Evolutionary conservation across 2,329 filamentous ascomycete species (phyloP).

Genomic region (Colletotrichum sp.): DNA sequence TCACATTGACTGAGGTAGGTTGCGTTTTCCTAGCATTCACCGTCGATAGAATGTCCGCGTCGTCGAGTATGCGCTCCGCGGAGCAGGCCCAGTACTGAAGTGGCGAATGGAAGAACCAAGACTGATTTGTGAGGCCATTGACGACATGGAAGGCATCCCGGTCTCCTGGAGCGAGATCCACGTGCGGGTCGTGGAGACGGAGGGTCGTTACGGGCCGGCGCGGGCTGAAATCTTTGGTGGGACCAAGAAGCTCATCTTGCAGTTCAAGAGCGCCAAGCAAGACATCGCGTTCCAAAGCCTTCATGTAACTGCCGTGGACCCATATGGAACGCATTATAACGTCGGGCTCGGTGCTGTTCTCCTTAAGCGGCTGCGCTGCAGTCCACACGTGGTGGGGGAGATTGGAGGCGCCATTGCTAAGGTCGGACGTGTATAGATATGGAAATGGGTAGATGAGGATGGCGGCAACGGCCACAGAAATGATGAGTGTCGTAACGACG

Average conservation of each 20-base stretch:
- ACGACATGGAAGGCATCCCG: constrained; percentile 63
- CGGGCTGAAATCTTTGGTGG: constrained; percentile 61
- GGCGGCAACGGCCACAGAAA: constrained; percentile 75
- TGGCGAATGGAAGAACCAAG: constrained; percentile 84
- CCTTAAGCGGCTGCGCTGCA: constrained; percentile 68
- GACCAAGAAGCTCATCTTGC: constrained; percentile 72
- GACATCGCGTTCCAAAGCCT: constrained; percentile 70
- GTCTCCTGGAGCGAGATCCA: constrained; percentile 46
- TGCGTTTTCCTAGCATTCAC: constrained; percentile 70
- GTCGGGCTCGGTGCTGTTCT: constrained; percentile 61
- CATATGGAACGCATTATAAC: constrained; percentile 84
- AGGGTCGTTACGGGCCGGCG: constrained; percentile 28
- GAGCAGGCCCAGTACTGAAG: constrained; percentile 81
- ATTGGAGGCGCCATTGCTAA: constrained; percentile 73
- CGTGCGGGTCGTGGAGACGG: constrained; percentile 29
- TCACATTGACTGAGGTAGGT: constrained; percentile 74
- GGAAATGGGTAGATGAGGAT: constrained; percentile 76
- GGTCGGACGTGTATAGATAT: constrained; percentile 76
- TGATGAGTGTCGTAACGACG: constrained; percentile 75
- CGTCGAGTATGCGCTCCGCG: constrained; percentile 59
- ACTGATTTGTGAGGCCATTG: constrained; percentile 65
- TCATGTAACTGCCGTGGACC: constrained; percentile 83
- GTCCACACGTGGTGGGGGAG: constrained; percentile 85
- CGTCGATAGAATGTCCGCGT: constrained; percentile 69
- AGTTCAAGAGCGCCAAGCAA: constrained; percentile 71